phyloP scores from a whole-genome alignment of 768 basidiomycete genomes.

The Mycena kentingensis region DNA sequence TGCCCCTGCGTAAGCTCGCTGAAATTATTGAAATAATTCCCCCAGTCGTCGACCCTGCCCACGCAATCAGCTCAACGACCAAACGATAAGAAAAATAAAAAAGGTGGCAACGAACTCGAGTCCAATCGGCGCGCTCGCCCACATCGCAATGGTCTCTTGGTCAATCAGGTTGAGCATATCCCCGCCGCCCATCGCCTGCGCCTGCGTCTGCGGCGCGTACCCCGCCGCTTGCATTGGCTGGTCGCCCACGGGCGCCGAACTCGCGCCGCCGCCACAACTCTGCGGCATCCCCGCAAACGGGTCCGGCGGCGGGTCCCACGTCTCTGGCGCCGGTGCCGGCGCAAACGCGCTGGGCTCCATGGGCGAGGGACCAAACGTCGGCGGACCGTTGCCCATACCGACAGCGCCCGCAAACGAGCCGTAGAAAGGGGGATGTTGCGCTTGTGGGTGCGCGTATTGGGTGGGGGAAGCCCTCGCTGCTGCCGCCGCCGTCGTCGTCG shows the following conservation, averaged over 20 bases:
- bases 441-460: neutral
- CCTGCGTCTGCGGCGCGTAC: neutral
- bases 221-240: neutral
- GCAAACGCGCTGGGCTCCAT: slow-evolving; percentile 20
- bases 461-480: too few species aligned
- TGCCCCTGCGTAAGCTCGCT: slow-evolving; percentile 17
- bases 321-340: slow-evolving; percentile 9
- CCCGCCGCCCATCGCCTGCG: slow-evolving; percentile 9
- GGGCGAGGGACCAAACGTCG: neutral
- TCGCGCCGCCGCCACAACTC: too few species aligned
- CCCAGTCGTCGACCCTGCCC: slow-evolving; percentile 19
- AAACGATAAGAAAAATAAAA: neutral
- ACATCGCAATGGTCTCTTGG: slow-evolving; percentile 20
- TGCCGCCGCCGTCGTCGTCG: too few species aligned
- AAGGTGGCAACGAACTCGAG: slow-evolving; percentile 10
- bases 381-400: neutral
- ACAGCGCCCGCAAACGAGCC: slow-evolving; percentile 12
- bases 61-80: neutral
- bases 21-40: slow-evolving; percentile 19
- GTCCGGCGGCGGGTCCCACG: slow-evolving; percentile 13
- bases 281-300: slow-evolving; percentile 1
- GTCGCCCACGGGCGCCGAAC: neutral
- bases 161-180: slow-evolving; percentile 19
- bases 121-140: slow-evolving; percentile 19
- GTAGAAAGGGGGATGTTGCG: neutral